These are phyloP conservation scores for Quercus alba DNA, from an alignment of 306 rosid species.

Conservation along the genomic window DNA sequence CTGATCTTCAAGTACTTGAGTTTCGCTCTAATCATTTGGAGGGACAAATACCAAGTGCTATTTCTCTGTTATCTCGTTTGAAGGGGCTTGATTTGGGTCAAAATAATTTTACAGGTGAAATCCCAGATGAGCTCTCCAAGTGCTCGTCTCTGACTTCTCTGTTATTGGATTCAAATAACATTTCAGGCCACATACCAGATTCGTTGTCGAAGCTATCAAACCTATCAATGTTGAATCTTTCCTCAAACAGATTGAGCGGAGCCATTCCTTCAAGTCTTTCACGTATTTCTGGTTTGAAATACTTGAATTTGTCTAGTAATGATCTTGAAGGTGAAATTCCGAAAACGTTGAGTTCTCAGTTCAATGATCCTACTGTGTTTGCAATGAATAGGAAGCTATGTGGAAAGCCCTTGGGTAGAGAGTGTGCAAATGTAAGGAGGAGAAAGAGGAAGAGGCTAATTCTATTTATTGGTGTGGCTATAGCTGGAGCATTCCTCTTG, in stretches of 20 bases:
- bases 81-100: slow-evolving; percentile 64
- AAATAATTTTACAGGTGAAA: slow-evolving; percentile 58
- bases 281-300: slow-evolving; percentile 37
- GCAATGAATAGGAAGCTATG: slow-evolving; percentile 51
- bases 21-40: slow-evolving; percentile 47
- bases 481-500: slow-evolving; percentile 53
- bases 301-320: slow-evolving; percentile 57
- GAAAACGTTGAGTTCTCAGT: slow-evolving; percentile 36
- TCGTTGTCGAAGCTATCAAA: slow-evolving; percentile 52
- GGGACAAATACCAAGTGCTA: slow-evolving; percentile 41
- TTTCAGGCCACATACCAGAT: slow-evolving; percentile 59
- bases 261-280: slow-evolving; percentile 46
- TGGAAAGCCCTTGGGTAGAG: slow-evolving; percentile 61
- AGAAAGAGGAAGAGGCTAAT: slow-evolving; percentile 56
- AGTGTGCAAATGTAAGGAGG: slow-evolving; percentile 49
- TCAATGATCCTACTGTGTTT: slow-evolving; percentile 46
- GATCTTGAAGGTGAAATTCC: slow-evolving; percentile 76
- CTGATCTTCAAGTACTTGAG: slow-evolving; percentile 67
- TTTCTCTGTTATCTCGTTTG: slow-evolving; percentile 43
- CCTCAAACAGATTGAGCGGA: slow-evolving; percentile 64
- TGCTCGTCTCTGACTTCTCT: slow-evolving; percentile 56
- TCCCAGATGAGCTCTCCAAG: slow-evolving; percentile 57
- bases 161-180: slow-evolving; percentile 49
- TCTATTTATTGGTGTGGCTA: slow-evolving; percentile 45
- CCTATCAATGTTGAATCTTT: slow-evolving; percentile 47